A percentile compares a stretch with the other conserved stretches of the same genome.
These are phyloP conservation scores for Russula brevipes DNA, from an alignment of 768 basidiomycete genomes.

Conservation along the genomic window DNA sequence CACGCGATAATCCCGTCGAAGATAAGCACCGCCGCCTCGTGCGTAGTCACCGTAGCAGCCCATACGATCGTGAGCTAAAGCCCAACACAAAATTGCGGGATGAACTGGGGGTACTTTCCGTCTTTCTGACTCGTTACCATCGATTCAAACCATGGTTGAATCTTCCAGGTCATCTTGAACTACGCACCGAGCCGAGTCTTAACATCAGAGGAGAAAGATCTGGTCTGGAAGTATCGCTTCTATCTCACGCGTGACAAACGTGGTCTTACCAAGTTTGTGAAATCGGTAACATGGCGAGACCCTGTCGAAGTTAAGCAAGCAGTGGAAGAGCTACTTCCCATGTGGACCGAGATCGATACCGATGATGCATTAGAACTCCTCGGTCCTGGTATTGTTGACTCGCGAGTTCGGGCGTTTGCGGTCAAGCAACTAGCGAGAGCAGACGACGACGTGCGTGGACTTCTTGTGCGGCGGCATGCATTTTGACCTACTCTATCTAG, in stretches of 20 bases:
- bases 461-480: not conserved
- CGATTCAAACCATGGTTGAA: not conserved
- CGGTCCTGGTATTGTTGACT: conserved; percentile 85
- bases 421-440: conserved; percentile 86
- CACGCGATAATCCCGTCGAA: conserved; percentile 92
- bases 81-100: conserved; percentile 95
- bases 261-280: conserved; percentile 95
- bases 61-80: conserved; percentile 92
- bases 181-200: conserved; percentile 87
- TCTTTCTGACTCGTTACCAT: not conserved
- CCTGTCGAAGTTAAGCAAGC: conserved; percentile 96
- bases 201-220: conserved; percentile 88
- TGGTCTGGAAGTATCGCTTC: conserved; percentile 99
- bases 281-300: conserved; percentile 96
- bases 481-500: conserved; percentile 39
- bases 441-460: conserved; percentile 78
- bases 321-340: conserved; percentile 88
- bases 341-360: conserved; percentile 96
- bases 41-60: conserved; percentile 91
- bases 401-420: conserved; percentile 89
- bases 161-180: conserved; percentile 71
- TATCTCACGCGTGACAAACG: conserved; percentile 89
- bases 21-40: conserved; percentile 93
- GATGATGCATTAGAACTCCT: conserved; percentile 95
- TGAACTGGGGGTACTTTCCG: conserved; percentile 71